Base-by-base conservation (phyloP, 2,329 filamentous ascomycete species). In the Kalaharituber pfeilii region DNA sequence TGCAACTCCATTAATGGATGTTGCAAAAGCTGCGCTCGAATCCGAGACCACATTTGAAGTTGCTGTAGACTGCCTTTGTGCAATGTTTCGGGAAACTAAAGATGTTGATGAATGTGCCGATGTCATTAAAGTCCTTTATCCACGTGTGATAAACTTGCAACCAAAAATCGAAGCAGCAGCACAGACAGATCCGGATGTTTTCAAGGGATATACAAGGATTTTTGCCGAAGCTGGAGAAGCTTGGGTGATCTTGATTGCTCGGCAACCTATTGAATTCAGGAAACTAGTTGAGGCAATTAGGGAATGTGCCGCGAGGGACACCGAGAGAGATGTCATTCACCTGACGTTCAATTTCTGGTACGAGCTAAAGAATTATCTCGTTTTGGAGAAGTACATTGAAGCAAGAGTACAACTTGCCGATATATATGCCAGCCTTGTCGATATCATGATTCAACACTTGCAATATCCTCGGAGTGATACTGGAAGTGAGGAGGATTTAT, bases 291-390 rank as follows among this genome's bases (percentile, higher is more conserved):
- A 95, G 64, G 80, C 84, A 5, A 80, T 98, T 15, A 75, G 96
- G n/a, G 88, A 96, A 70, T 94, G 87, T 65, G 88, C 86, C 57
- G 79, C 83, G 9, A 78, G 84, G 61, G 91, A 98, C 67, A 81
- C 80, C 66, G 89, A 95, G 53, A 80, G 84, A 58, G 91, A 98
- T 61, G 86, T 88, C 3, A 87, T 98, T 59, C 85, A 86, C 53
- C 80, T 91, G 64, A 98, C 93, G 0, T 98, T 98, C 69, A 80
- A 80, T 62, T 96, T 98, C 71, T 98, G 91, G 91, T 96, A 93
- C 67, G 91, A 98, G 66, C 76, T 98, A 49, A 98, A 98, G 73
- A 87, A 95, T 67, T 95, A 94, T 67, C 75, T 98, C 49, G 87
- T 88, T 1, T 70, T 98, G 52, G 89, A 96, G 30, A 82, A 82